Base-by-base conservation (phyloP, 371 early-diverging fungal genomes). In the Circinella umbellata region DNA sequence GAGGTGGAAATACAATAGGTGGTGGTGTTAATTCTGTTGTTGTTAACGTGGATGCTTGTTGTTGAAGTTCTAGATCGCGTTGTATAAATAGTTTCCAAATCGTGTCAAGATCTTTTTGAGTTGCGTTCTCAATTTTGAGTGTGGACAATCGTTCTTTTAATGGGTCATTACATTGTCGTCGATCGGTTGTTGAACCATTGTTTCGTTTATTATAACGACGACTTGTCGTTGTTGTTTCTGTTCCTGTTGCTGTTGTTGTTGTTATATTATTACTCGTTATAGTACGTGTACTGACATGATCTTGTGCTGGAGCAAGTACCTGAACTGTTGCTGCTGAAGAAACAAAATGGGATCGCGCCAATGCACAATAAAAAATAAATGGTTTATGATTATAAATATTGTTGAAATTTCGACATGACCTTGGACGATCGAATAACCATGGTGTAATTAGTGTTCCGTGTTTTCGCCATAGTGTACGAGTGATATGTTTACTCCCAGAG, bases 11-110 rank as follows among this genome's bases (percentile, higher is more conserved):
- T 7, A 64, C 15, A 15, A 20, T 47, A 47, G 47, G 47, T 15
- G 9, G 51, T 9, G 42, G 42, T 42, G 6, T 6, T 42, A 3
- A 42, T 11, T 42, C 11, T 42, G 1, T 42, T 42, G 42, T 42
- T 42, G 42, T 3, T 42, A 3, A 9, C 42, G 42, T 9, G 1
- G 6, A 11, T 42, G 42, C 11, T 47, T 47, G 47, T 47, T 47
- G 47, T 15, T 47, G 47, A 11, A n/a, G 37, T 15, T 55, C 37
- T 42, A 53, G 36, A 1, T 55, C 47, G 6, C 42, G 54, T 20
- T 64, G 18, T 34, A 54, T n/a, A 42, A 51, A 64, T 34, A 57
- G 11, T 37, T 49, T 17, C 68, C 68, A 64, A n/a, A 69, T 55
- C 18, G 42, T 4, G 38, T 63, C 15, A 7, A 64, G 38, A 47